These are phyloP conservation scores for Xylaria digitata DNA, from an alignment of 2,329 filamentous ascomycete genomes.

Conservation along the genomic window DNA sequence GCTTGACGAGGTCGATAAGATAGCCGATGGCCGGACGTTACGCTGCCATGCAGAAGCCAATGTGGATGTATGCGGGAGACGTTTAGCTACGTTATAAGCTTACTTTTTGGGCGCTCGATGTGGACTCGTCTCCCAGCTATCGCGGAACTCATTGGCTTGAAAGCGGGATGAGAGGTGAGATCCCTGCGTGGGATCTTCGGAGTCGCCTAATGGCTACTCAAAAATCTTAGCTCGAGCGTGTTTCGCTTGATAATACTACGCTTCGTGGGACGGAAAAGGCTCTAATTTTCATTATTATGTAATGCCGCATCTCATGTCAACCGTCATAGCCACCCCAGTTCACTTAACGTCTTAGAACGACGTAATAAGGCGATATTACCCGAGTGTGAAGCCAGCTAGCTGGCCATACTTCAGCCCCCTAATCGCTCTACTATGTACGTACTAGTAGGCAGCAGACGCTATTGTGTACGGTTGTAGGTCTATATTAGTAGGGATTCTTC, in stretches of 20 bases:
- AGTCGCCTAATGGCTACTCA: conserved; percentile 37
- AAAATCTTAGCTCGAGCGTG: conserved; percentile 30
- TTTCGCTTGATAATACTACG: conserved; percentile 23
- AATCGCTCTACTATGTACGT: background rate
- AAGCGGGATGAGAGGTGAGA: conserved; percentile 17
- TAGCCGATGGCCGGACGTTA: conserved; percentile 37
- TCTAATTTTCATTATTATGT: conserved; percentile 23
- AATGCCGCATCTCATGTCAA: conserved; percentile 11
- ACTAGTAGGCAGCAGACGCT: background rate
- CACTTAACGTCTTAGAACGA: background rate
- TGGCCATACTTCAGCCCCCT: conserved; percentile 7
- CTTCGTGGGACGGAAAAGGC: background rate
- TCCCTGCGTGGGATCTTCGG: conserved; percentile 35
- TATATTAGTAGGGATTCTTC: conserved; percentile 28
- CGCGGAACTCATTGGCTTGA: conserved; percentile 22
- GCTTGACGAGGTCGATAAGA: conserved; percentile 36
- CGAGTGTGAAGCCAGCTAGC: conserved; percentile 11
- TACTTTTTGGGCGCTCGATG: conserved; percentile 32
- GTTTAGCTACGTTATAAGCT: conserved; percentile 37
- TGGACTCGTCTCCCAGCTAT: conserved; percentile 21
- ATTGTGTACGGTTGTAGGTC: background rate
- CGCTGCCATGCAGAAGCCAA: conserved; percentile 33
- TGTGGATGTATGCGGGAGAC: conserved; percentile 34
- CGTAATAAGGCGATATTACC: conserved; percentile 15
- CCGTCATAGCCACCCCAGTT: background rate